Evolutionary conservation across 148 eudicot genomes (phyloP), one percentile per base, ranked within the genome.

Genomic region (Fagopyrum tataricum): DNA sequence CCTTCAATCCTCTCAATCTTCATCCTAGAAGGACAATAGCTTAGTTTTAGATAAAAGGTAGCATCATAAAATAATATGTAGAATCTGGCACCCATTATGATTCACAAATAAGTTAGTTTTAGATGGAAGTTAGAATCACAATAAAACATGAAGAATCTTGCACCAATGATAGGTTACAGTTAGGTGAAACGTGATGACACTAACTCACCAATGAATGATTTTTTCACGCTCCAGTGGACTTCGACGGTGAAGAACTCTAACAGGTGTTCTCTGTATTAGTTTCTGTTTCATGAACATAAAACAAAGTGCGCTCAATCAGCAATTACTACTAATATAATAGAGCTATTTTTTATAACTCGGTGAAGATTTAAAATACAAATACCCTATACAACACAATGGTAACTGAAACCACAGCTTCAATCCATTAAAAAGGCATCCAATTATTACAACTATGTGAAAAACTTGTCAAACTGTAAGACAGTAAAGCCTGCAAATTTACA

Each of bases 231-330:
- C 96, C 71, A 95, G 80, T 66, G 99, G 97, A 80, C 99, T 95
- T 80, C 99, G 87, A 67, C 97, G 97, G 77, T 95, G 99, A 72
- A 95, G 94, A 77, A 95, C 99, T 82, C 99, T 87, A 72, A 95
- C 78, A 2, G 99, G 99, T 11, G 99, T 95, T 76, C 86, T 88
- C 86, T 95, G 99, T 74, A 83, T 44, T 75, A 95, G 76, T 84
- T 81, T 77, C 99, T 95, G 83, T 81, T 53, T 15, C 48, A 70
- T 37, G n/a, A 39, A 64, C 69, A 64, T 14, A 64, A 64, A 64
- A 64, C 44, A 64, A 13, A 64, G 69, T 64, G 15, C n/a, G 14
- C 15, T 6, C 20, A 21, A 56, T 20, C 62, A 56, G 62, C 21
- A 52, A n/a, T 2, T 52, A 8, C 58, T 52, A n/a, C 20, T n/a